phyloP scores from a whole-genome alignment of 1,139 yeast genomes.

The Diutina rugosa region DNA sequence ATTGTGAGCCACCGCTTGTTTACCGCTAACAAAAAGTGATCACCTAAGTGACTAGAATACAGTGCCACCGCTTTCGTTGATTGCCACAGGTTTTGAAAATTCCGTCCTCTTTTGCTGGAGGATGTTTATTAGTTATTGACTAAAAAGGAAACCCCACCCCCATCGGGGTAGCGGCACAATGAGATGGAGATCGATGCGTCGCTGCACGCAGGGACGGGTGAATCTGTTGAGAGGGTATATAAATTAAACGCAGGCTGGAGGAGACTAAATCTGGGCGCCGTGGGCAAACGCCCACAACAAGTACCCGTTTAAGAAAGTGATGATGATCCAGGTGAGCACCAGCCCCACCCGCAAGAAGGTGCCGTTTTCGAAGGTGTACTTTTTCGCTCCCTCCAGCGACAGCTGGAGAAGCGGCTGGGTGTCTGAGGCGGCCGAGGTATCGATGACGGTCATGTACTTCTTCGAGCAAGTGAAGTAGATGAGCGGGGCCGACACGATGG shows the following conservation, averaged over 20 bases:
- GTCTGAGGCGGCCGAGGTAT: conserved; percentile 20
- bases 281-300: conserved; percentile 25
- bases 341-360: conserved; percentile 39
- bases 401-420: conserved; percentile 5
- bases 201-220: not conserved
- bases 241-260: not conserved
- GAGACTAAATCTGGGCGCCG: not conserved
- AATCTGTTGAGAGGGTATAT: not conserved
- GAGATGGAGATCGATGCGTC: not conserved
- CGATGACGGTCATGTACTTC: conserved; percentile 60
- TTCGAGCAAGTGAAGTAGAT: conserved; percentile 71
- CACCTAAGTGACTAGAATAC: too few relatives aligned
- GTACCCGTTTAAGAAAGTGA: conserved; percentile 62
- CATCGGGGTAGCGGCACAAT: not conserved
- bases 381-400: not conserved
- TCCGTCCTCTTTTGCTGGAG: too few relatives aligned
- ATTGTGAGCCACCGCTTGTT: too few relatives aligned
- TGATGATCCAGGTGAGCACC: conserved; percentile 54
- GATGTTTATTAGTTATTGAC: not conserved
- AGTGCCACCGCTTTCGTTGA: too few relatives aligned
- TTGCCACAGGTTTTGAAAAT: too few relatives aligned
- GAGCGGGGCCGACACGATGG: conserved; percentile 81
- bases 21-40: too few relatives aligned
- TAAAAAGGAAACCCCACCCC: not conserved
- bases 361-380: conserved; percentile 48